Percentiles rank a stretch among this genome's conserved stretches.
These are phyloP conservation scores for Adenanthera pavonina DNA, from an alignment of 306 rosid genomes.

Conservation along the genomic window DNA sequence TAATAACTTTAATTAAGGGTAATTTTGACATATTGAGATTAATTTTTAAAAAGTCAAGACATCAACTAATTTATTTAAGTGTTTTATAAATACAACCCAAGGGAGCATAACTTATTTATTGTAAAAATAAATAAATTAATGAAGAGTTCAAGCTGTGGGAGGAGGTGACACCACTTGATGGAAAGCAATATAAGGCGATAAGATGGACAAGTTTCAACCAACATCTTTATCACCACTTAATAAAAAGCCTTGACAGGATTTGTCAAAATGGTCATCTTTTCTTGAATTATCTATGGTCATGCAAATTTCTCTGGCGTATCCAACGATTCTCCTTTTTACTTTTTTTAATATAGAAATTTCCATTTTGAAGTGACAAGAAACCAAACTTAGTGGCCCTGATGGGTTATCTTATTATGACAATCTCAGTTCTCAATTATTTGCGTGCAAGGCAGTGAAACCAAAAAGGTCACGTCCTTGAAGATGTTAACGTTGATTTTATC, in stretches of 20 bases:
- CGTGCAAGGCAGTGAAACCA: not conserved
- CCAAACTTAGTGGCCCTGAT: conserved; percentile 10
- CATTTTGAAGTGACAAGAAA: too few relatives aligned
- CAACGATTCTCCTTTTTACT: conserved; percentile 9
- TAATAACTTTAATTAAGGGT: too few relatives aligned
- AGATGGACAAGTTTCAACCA: not conserved
- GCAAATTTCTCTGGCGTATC: conserved; percentile 35
- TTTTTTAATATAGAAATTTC: too few relatives aligned
- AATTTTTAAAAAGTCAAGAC: too few relatives aligned
- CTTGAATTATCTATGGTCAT: not conserved
- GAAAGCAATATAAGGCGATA: too few relatives aligned
- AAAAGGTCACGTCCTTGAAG: not conserved
- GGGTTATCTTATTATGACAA: not conserved
- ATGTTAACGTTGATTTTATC: not conserved
- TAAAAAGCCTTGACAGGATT: not conserved
- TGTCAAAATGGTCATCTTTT: not conserved
- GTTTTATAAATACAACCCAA: too few relatives aligned
- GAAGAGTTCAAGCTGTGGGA: not conserved
- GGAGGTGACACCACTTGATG: not conserved
- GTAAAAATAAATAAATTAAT: too few relatives aligned
- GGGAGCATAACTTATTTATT: too few relatives aligned
- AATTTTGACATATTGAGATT: too few relatives aligned
- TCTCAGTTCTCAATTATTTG: conserved; percentile 20
- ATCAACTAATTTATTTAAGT: too few relatives aligned
- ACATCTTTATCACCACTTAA: not conserved